Conservation (phyloP, 2,329 filamentous ascomycete genomes). For the Emericellopsis cladophorae region DNA sequence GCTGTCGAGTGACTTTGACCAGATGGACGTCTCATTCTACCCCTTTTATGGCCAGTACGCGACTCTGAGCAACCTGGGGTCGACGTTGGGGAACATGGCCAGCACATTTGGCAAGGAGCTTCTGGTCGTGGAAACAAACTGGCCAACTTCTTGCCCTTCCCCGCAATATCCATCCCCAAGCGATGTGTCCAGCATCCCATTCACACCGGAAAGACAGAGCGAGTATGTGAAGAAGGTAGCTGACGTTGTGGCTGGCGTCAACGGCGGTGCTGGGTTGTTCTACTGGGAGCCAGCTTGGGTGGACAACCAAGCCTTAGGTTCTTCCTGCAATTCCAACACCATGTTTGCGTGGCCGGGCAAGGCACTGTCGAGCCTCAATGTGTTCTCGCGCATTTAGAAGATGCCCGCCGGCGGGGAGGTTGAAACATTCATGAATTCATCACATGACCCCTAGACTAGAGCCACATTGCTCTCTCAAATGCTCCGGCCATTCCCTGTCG, state of each 20-base stretch:
- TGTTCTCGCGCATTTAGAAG: constrained; percentile 21
- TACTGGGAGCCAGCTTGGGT: constrained; percentile 70
- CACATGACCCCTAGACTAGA: too few relatives aligned
- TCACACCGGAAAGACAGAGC: constrained; percentile 49
- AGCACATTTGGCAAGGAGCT: constrained; percentile 51
- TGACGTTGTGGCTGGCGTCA: constrained; percentile 36
- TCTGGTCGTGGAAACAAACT: constrained; percentile 59
- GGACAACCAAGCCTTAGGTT: constrained; percentile 50
- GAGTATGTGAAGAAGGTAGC: constrained; percentile 50
- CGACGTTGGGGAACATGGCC: constrained; percentile 44
- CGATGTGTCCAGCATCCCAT: constrained; percentile 46
- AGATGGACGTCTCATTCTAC: constrained; percentile 63
- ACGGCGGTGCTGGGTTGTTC: constrained; percentile 46
- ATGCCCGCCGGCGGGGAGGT: too few relatives aligned
- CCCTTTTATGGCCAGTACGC: constrained; percentile 54
- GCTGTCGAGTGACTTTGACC: constrained; percentile 45
- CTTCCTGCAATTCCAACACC: constrained; percentile 51
- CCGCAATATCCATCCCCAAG: constrained; percentile 46
- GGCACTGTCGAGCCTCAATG: constrained; percentile 42
- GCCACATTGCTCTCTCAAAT: too few relatives aligned
- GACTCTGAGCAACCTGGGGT: constrained; percentile 42
- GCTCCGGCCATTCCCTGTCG: not conserved
- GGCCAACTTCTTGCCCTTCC: constrained; percentile 51
- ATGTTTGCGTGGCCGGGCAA: constrained; percentile 44
- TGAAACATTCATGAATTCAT: too few relatives aligned